phyloP scores from a whole-genome alignment of 805 yeast genomes.

The Candida pseudofarinosa region DNA sequence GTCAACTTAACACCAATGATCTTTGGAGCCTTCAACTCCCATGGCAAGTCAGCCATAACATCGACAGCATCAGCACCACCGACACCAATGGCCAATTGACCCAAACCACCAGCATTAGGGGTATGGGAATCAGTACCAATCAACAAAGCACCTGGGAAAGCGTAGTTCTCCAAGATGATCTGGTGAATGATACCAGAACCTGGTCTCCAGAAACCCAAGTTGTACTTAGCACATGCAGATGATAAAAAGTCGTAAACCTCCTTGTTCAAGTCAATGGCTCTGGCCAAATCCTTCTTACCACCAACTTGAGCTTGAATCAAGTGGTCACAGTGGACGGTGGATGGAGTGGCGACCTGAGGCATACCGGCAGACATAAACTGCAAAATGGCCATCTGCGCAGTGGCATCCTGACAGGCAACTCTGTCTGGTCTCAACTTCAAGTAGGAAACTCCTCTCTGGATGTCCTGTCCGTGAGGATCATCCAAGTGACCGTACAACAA shows the following conservation, averaged over 20 bases:
- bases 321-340: constrained; percentile 97
- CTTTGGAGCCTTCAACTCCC: constrained; percentile 99
- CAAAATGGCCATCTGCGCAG: constrained; percentile 96
- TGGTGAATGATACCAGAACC: constrained; percentile 98
- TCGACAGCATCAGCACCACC: constrained; percentile 99
- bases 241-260: constrained; percentile 92
- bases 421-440: constrained; percentile 95
- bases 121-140: constrained; percentile 98
- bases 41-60: constrained; percentile 93
- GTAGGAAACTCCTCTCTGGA: constrained; percentile 84
- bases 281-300: constrained; percentile 76
- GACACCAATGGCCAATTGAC: constrained; percentile 97
- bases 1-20: constrained; percentile 90
- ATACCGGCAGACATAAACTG: constrained; percentile 96
- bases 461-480: constrained; percentile 83
- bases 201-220: constrained; percentile 98
- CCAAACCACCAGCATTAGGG: constrained; percentile 98
- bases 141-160: constrained; percentile 95
- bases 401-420: constrained; percentile 98
- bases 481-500: constrained; percentile 92
- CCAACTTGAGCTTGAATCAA: constrained; percentile 95
- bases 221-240: constrained; percentile 88
- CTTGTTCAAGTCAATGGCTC: constrained; percentile 84
- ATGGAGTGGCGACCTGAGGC: constrained; percentile 88
- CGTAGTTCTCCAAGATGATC: constrained; percentile 92